Conservation (phyloP, 495 filamentous ascomycete species). For the Xylaria bambusicola region DNA sequence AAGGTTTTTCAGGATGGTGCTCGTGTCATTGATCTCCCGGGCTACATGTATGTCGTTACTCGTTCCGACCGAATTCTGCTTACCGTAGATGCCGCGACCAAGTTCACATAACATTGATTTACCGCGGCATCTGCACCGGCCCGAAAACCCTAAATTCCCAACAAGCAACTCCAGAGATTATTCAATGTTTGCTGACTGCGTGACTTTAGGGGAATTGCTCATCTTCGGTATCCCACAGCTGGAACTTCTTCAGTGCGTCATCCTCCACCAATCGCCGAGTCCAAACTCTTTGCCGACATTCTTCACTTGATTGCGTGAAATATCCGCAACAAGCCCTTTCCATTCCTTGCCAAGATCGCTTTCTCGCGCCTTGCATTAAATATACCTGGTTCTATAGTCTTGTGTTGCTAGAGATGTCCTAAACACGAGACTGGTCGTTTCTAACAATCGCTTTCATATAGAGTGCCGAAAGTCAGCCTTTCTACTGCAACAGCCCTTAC, state of each 20-base stretch:
- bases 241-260: slow-evolving; percentile 67
- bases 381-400: too few species aligned
- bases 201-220: slow-evolving; percentile 74
- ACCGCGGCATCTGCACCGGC: slow-evolving; percentile 26
- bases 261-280: too few species aligned
- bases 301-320: too few species aligned
- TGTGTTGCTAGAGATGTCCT: too few species aligned
- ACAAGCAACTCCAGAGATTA: neutral
- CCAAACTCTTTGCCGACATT: too few species aligned
- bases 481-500: slow-evolving; percentile 93
- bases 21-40: slow-evolving; percentile 73
- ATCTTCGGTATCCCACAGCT: slow-evolving; percentile 89
- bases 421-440: too few species aligned
- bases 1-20: slow-evolving; percentile 84
- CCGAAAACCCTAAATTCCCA: neutral
- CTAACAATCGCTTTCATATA: neutral
- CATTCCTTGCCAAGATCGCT: too few species aligned
- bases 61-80: too few species aligned
- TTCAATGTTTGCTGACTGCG: neutral
- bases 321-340: neutral
- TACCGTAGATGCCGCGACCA: too few species aligned
- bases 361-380: neutral
- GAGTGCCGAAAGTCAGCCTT: slow-evolving; percentile 79
- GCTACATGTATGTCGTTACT: slow-evolving; percentile 54
- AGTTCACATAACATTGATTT: neutral